Evolutionary conservation across 495 filamentous ascomycete species (phyloP).

Genomic region (Aspergillus wentii): DNA sequence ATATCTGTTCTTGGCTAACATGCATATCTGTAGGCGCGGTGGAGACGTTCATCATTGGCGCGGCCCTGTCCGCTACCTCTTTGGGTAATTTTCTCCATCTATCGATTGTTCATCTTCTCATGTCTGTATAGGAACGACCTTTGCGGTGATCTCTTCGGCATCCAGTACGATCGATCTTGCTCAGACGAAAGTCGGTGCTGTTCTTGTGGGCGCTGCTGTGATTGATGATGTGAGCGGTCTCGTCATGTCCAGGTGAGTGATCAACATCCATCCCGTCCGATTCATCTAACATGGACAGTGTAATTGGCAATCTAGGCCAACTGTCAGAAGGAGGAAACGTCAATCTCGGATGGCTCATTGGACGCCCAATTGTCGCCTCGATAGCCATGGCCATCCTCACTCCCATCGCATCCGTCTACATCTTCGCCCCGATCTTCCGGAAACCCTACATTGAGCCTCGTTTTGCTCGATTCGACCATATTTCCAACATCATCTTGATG

Average conservation of each 20-base stretch:
- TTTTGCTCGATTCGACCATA: constrained; percentile 26
- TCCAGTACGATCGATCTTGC: constrained; percentile 20
- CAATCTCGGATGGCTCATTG: constrained; percentile 37
- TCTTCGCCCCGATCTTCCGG: constrained; percentile 40
- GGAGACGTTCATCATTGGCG: constrained; percentile 33
- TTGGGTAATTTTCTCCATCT: constrained; percentile 14
- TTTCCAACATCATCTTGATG: constrained; percentile 32
- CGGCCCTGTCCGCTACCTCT: constrained; percentile 29
- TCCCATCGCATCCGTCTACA: constrained; percentile 40
- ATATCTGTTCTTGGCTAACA: too few species aligned
- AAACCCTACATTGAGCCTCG: constrained; percentile 23
- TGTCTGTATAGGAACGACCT: constrained; percentile 20
- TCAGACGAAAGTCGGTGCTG: constrained; percentile 27
- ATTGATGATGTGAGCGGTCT: constrained; percentile 80
- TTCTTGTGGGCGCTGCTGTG: constrained; percentile 59
- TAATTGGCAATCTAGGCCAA: constrained; percentile 44
- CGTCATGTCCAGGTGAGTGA: constrained; percentile 56
- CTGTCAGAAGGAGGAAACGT: constrained; percentile 19
- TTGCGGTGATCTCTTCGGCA: constrained; percentile 26
- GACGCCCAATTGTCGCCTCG: constrained; percentile 53
- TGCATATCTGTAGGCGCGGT: too few species aligned
- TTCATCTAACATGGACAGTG: constrained; percentile 15
- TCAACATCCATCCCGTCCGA: background rate
- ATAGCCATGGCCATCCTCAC: constrained; percentile 47
- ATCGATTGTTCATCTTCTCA: background rate